phyloP scores from a whole-genome alignment of 2,329 filamentous ascomycete species.

The Cyclaneusma minus region DNA sequence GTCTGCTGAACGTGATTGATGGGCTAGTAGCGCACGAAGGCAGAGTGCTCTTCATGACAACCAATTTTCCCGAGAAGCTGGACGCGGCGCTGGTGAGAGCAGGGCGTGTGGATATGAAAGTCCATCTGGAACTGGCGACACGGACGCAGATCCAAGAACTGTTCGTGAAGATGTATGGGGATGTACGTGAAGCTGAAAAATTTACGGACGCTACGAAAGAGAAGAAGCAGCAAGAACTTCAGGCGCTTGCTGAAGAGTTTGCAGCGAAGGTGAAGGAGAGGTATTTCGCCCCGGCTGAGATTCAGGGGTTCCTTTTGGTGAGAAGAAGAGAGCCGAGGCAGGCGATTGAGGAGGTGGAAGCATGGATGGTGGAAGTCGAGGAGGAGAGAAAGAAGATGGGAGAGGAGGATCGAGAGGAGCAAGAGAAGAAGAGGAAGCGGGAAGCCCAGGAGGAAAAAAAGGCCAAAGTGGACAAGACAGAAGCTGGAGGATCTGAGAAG shows the following conservation, averaged over 20 bases:
- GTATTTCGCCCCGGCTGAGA: constrained; percentile 41
- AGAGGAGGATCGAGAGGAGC: too few species aligned
- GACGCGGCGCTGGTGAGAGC: constrained; percentile 62
- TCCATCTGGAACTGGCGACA: constrained; percentile 45
- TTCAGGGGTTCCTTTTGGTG: constrained; percentile 49
- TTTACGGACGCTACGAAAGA: too few species aligned
- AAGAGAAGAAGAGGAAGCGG: constrained; percentile 3
- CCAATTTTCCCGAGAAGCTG: constrained; percentile 58
- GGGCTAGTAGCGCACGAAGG: constrained; percentile 69
- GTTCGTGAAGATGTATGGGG: constrained; percentile 41
- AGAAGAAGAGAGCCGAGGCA: constrained; percentile 40
- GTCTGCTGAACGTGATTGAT: constrained; percentile 61
- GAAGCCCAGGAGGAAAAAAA: too few species aligned
- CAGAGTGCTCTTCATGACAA: constrained; percentile 68
- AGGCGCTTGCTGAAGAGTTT: constrained; percentile 29
- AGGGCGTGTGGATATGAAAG: constrained; percentile 55
- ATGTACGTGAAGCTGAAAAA: too few species aligned
- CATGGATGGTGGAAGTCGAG: constrained; percentile 28
- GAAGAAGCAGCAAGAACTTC: too few species aligned
- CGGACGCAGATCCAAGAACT: constrained; percentile 37
- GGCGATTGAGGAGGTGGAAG: constrained; percentile 35
- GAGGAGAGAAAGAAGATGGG: constrained; percentile 2
- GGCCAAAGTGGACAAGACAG: too few species aligned
- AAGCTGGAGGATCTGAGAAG: too few species aligned
- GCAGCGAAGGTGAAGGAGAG: constrained; percentile 34